phyloP scores from a whole-genome alignment of 208 protist genomes.

The Wallacemonas sp. region DNA sequence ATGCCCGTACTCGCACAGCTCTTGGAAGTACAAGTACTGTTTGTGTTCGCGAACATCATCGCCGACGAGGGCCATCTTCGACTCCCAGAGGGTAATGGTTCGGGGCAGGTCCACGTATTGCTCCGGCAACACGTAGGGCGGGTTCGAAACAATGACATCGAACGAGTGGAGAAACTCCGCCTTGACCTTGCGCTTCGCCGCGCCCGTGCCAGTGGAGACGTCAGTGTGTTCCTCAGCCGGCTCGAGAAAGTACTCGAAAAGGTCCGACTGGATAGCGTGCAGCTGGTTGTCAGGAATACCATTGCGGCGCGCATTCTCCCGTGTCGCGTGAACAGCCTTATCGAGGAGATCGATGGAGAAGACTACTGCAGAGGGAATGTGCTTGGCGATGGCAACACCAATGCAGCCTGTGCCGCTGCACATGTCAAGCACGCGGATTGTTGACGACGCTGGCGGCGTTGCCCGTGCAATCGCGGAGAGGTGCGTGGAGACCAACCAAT shows the following conservation, averaged over 20 bases:
- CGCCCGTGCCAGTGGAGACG: not conserved
- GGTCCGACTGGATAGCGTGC: slow-evolving; percentile 62
- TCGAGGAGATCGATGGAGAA: slow-evolving; percentile 67
- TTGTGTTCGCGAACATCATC: slow-evolving; percentile 57
- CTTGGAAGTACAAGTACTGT: slow-evolving; percentile 88
- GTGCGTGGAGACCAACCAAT: slow-evolving; percentile 52
- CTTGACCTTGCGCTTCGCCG: not conserved
- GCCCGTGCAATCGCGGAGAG: not conserved
- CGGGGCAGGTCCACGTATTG: slow-evolving; percentile 71
- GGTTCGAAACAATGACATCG: slow-evolving; percentile 86
- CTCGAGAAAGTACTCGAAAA: slow-evolving; percentile 71
- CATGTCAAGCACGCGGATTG: slow-evolving; percentile 75
- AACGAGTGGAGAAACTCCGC: slow-evolving; percentile 40
- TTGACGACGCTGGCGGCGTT: not conserved
- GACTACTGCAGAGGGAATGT: slow-evolving; percentile 49
- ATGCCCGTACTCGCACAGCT: slow-evolving; percentile 71
- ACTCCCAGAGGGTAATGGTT: slow-evolving; percentile 76
- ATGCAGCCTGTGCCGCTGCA: slow-evolving; percentile 89
- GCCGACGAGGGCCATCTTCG: slow-evolving; percentile 81
- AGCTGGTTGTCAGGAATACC: slow-evolving; percentile 48
- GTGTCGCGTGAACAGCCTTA: slow-evolving; percentile 42
- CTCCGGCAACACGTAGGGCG: slow-evolving; percentile 80
- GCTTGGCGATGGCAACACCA: slow-evolving; percentile 79
- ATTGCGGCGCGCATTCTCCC: slow-evolving; percentile 63
- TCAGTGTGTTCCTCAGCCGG: not conserved